These are phyloP conservation scores for Agrocybe pediades DNA, from an alignment of 768 basidiomycete species.

Conservation along the genomic window DNA sequence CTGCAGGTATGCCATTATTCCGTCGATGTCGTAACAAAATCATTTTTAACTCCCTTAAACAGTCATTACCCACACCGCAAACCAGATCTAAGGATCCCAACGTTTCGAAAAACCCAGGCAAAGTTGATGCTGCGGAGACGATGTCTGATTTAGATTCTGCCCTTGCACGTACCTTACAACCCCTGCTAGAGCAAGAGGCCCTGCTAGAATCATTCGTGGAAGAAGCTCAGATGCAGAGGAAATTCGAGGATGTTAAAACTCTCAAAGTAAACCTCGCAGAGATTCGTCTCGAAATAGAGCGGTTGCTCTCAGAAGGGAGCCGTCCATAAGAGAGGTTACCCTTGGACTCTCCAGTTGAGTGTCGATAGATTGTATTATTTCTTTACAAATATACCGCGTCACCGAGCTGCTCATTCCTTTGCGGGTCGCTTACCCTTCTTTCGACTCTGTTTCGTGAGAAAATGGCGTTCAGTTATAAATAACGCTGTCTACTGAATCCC, in stretches of 20 bases:
- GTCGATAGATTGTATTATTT: neutral
- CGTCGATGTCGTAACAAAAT: neutral
- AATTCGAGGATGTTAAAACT: constrained; percentile 94
- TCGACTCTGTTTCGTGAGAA: neutral
- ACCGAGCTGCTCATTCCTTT: neutral
- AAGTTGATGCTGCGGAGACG: constrained; percentile 37
- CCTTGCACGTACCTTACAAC: constrained; percentile 76
- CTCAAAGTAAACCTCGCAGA: constrained; percentile 79
- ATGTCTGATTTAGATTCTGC: constrained; percentile 44
- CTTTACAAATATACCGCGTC: neutral
- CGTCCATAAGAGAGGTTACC: constrained; percentile 4
- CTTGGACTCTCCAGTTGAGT: neutral
- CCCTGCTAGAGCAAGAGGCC: constrained; percentile 92
- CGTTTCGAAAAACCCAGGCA: constrained; percentile 33
- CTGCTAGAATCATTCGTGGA: constrained; percentile 88
- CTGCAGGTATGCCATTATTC: constrained; percentile 55
- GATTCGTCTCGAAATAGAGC: constrained; percentile 82
- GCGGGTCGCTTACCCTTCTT: neutral
- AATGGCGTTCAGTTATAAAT: constrained; percentile 1
- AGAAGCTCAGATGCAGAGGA: constrained; percentile 86
- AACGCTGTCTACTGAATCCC: neutral
- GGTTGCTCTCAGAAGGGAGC: constrained; percentile 41
- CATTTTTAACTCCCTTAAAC: neutral
- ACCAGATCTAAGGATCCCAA: constrained; percentile 14
- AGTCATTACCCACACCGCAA: constrained; percentile 55